These are phyloP conservation scores for Geranium rotundifolium DNA, from an alignment of 345 rosid species.

Conservation along the genomic window DNA sequence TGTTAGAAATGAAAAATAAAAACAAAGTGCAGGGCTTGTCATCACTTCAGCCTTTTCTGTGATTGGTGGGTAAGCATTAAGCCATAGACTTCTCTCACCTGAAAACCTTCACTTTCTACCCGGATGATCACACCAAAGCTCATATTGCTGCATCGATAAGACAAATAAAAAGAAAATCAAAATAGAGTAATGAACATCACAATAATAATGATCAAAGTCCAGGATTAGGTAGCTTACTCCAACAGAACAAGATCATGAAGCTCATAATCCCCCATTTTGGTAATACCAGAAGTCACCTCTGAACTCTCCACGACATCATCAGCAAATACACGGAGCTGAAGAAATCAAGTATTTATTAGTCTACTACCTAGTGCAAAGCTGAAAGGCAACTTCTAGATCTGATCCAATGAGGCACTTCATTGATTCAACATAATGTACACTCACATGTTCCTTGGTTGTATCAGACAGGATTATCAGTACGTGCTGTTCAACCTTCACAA, in stretches of 20 bases:
- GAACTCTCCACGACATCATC: constrained; percentile 96
- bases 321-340: constrained; percentile 78
- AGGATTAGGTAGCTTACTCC: constrained; percentile 44
- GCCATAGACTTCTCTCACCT: constrained; percentile 29
- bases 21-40: not conserved
- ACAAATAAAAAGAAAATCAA: constrained; percentile 9
- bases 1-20: constrained; percentile 11
- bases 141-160: constrained; percentile 46
- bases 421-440: constrained; percentile 2
- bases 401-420: not conserved
- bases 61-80: too few species aligned
- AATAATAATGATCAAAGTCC: not conserved
- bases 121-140: constrained; percentile 93
- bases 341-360: constrained; percentile 10
- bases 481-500: constrained; percentile 92
- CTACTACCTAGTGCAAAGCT: not conserved
- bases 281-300: constrained; percentile 85
- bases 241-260: constrained; percentile 89
- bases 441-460: constrained; percentile 91
- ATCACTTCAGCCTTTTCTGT: not conserved
- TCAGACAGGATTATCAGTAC: constrained; percentile 78
- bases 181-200: not conserved
- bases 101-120: constrained; percentile 93
- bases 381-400: not conserved
- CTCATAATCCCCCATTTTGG: constrained; percentile 84